Conservation (phyloP, 2,329 filamentous ascomycete species). For the Albophoma yamanashiensis region DNA sequence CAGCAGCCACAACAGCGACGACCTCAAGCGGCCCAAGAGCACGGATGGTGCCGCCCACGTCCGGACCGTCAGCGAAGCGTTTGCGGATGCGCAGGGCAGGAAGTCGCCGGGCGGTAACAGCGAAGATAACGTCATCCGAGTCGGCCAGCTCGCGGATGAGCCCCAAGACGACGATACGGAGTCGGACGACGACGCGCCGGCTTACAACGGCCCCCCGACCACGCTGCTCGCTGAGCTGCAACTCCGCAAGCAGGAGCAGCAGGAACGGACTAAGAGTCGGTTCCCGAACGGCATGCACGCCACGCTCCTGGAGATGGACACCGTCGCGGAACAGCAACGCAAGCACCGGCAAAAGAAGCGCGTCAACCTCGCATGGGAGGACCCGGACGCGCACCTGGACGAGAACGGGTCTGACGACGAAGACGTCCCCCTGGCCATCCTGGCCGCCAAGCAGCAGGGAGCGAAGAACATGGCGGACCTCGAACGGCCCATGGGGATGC, state of each 20-base stretch:
- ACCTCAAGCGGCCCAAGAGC: conserved; percentile 13
- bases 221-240: conserved; percentile 90
- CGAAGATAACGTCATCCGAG: conserved; percentile 4
- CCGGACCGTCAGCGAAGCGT: conserved; percentile 15
- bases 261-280: conserved; percentile 55
- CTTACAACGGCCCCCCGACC: conserved; percentile 65
- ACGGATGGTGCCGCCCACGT: conserved; percentile 8
- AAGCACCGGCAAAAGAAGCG: conserved; percentile 63
- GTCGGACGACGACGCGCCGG: conserved; percentile 34
- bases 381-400: conserved; percentile 36
- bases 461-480: conserved; percentile 40
- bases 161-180: conserved; percentile 30
- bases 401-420: conserved; percentile 54
- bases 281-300: conserved; percentile 75
- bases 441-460: conserved; percentile 52
- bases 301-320: conserved; percentile 82
- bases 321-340: conserved; percentile 76
- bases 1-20: conserved; percentile 16
- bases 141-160: conserved; percentile 15
- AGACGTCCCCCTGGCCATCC: conserved; percentile 77
- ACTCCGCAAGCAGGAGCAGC: conserved; percentile 80
- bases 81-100: neutral
- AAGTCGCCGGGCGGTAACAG: conserved; percentile 1
- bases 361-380: conserved; percentile 87
- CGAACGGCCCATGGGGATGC: conserved; percentile 59